Conservation (phyloP, 2,329 filamentous ascomycete genomes). For the Apiospora aurea region DNA sequence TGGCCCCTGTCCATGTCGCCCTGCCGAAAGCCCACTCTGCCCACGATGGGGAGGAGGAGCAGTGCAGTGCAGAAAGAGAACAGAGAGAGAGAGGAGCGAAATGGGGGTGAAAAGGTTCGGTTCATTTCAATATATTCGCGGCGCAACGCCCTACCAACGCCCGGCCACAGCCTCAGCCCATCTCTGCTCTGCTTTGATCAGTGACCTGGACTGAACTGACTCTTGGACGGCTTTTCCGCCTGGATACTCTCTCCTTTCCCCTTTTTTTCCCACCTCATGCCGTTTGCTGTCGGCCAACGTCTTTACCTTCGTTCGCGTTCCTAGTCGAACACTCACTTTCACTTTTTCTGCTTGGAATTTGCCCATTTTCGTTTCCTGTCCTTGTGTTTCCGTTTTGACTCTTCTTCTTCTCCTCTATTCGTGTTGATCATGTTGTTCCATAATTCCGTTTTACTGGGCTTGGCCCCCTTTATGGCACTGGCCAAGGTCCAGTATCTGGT, state of each 20-base stretch:
- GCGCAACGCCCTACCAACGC: slow-evolving; percentile 17
- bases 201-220: background rate
- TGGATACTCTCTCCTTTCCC: background rate
- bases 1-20: background rate
- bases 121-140: slow-evolving; percentile 17
- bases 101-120: background rate
- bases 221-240: slow-evolving; percentile 13
- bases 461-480: slow-evolving; percentile 32
- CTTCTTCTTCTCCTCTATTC: slow-evolving; percentile 30
- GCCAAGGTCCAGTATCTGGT: slow-evolving; percentile 42
- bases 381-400: slow-evolving; percentile 17
- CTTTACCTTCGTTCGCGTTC: slow-evolving; percentile 18
- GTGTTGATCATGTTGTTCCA: slow-evolving; percentile 39
- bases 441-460: slow-evolving; percentile 33
- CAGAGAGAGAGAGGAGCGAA: background rate
- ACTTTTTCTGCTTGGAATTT: slow-evolving; percentile 24
- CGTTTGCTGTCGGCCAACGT: slow-evolving; percentile 13
- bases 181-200: background rate
- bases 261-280: background rate
- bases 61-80: background rate
- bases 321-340: slow-evolving; percentile 23
- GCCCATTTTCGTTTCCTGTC: background rate
- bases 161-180: background rate
- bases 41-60: background rate
- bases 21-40: background rate